Base-by-base conservation (phyloP, 805 yeast genomes). In the Cyberlindnera saturnus region DNA sequence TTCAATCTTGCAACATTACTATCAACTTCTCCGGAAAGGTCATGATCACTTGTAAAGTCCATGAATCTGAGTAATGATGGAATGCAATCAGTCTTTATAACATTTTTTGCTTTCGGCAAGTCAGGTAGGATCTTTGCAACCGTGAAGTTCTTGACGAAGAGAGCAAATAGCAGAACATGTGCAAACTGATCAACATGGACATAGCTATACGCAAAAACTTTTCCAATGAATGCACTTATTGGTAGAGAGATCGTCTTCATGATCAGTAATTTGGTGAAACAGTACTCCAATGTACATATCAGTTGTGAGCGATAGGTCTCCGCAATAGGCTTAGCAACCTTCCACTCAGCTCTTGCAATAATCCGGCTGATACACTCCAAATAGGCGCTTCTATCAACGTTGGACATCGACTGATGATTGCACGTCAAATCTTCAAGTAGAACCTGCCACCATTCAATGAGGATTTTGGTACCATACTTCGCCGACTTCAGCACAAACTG, bases 171-270 rank as follows among this genome's bases (percentile, higher is more conserved):
- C 32, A 81, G 57, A 1, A 82, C 79, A 38, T 65, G 65, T 16
- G 77, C 69, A 14, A 77, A 75, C 15, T 71, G 60, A 1, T 75
- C 74, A 4, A 81, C 52, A 42, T 69, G 57, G 51, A 74, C 70
- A 46, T 71, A 81, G 11, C 75, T 55, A 53, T 71, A 71, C 0
- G 84, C 82, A 61, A 80, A 79, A 3, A 77, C 68, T 57, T 81
- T 81, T 1, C 86, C 86, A 19, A 77, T 66, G 48, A 81, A 80
- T 2, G 85, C 57, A 37, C 46, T 53, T 10, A 54, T 23, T 5
- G 50, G 39, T 2, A 52, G 36, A 3, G 59, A 44, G 6, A 44
- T 17, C 2, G 43, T 43, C 40, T 55, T 55, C 38, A 52, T 17
- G 13, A 45, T 41, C 19, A 55, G 40, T 19, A 53, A 33, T 16